Evolutionary conservation across 306 rosid species (phyloP), one percentile per base, ranked within the genome.

Genomic region (Cucumis melo): DNA sequence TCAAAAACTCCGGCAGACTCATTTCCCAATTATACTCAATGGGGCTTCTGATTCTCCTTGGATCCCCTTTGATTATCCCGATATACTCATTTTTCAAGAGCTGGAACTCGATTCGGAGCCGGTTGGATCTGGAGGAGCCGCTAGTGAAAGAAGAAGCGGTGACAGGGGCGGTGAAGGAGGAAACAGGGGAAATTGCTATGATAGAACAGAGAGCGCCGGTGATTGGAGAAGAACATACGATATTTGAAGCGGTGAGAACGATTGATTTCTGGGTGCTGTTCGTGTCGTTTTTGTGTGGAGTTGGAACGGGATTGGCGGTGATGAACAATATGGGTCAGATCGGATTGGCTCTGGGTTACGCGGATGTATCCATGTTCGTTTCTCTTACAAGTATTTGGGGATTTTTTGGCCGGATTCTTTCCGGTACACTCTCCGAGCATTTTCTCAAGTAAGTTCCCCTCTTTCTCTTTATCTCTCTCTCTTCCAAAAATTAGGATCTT

Each of bases 321-420:
- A 86, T 85, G 88, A 93, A 93, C 82, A 93, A 93, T 60, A 86
- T 91, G 98, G 98, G 97, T 44, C 98, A 93, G 85, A 91, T 93
- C 75, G 98, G 98, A 74, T 75, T 93, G 81, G 97, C 98, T 0
- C 83, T 93, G 0, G 97, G 98, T 8, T 89, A 86, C 85, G 82
- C 81, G 5, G 97, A 93, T 50, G 97, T 93, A 2, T 93, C 98
- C 3, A 67, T 91, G 14, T 93, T 93, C 66, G 90, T 93, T 0
- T 91, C 98, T 0, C 83, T 93, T 17, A 89, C 86, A 0, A 93
- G 98, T 12, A 91, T 93, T 64, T 91, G 86, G 82, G 98, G 98
- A 0, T 91, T 93, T 58, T 93, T 93, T 65, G 98, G 98, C 5
- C 85, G 97, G 48, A 89, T 93, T 39, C 24, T 83, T 2, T 88